Evolutionary conservation across 768 basidiomycete genomes (phyloP).

Genomic region (Mycena leptocephala): DNA sequence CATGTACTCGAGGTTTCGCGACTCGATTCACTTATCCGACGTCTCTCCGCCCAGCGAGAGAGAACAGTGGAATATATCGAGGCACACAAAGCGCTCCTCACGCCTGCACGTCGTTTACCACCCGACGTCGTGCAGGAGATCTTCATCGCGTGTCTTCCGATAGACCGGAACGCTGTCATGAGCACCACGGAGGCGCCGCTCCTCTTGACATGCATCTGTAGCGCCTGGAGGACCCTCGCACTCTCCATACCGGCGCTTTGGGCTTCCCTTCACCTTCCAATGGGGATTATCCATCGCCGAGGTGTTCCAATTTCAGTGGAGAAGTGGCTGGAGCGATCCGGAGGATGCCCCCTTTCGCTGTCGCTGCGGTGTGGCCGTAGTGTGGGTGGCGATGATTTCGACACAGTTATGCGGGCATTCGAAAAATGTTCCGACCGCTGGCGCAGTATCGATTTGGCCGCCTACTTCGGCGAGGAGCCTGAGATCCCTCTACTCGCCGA

Average conservation of each 20-base stretch:
- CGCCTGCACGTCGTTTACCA: slow-evolving; percentile 43
- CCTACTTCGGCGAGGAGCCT: neutral
- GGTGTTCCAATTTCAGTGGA: too few species aligned
- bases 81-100: slow-evolving; percentile 40
- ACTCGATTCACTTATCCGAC: neutral
- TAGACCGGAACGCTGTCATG: slow-evolving; percentile 27
- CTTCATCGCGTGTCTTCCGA: slow-evolving; percentile 44
- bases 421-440: neutral
- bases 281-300: neutral
- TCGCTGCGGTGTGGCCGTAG: neutral
- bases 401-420: neutral
- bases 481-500: neutral
- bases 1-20: neutral
- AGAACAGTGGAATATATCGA: slow-evolving; percentile 12
- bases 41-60: neutral
- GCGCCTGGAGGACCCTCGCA: slow-evolving; percentile 43
- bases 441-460: neutral
- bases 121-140: slow-evolving; percentile 43
- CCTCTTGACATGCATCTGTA: slow-evolving; percentile 41
- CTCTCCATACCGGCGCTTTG: slow-evolving; percentile 44
- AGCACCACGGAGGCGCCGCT: slow-evolving; percentile 39
- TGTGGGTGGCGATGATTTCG: neutral
- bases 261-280: slow-evolving; percentile 6
- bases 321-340: neutral
- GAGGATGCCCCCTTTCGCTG: neutral